phyloP scores from a whole-genome alignment of 2,329 filamentous ascomycete species.

The Cercospora beticola region DNA sequence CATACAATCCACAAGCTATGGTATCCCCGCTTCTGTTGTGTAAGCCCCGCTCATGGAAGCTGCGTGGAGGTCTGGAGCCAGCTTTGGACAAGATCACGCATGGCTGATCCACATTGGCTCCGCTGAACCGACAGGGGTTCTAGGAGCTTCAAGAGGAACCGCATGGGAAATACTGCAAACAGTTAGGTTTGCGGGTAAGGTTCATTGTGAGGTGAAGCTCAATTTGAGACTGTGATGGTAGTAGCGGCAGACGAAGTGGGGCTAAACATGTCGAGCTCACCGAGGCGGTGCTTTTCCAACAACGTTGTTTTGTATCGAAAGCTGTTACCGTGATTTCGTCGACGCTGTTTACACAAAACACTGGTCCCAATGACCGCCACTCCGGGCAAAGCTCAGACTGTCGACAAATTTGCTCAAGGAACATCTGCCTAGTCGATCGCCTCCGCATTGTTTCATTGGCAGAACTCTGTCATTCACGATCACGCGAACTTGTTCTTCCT shows the following conservation, averaged over 20 bases:
- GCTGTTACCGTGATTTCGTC: background rate
- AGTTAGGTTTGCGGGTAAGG: background rate
- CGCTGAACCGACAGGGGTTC: conserved; percentile 1
- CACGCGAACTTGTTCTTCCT: conserved; percentile 72
- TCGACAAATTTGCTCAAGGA: conserved; percentile 67
- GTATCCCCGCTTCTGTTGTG: conserved; percentile 1
- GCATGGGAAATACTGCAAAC: background rate
- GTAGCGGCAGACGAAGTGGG: background rate
- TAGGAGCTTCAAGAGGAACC: background rate
- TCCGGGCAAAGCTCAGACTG: conserved; percentile 70
- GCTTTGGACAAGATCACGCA: background rate
- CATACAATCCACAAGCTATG: background rate
- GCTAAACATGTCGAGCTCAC: background rate
- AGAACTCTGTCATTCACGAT: conserved; percentile 83
- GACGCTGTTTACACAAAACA: conserved; percentile 47
- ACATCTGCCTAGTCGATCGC: conserved; percentile 71
- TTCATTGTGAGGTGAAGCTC: background rate
- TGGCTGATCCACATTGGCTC: conserved; percentile 1
- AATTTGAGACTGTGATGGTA: background rate
- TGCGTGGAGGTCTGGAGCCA: background rate
- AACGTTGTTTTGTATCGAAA: background rate
- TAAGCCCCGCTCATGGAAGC: conserved; percentile 9
- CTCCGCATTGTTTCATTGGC: conserved; percentile 67
- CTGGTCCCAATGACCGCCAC: conserved; percentile 69
- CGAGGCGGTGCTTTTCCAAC: background rate